Conservation (phyloP, 73 alveolate species). For the Halteria grandinella region DNA sequence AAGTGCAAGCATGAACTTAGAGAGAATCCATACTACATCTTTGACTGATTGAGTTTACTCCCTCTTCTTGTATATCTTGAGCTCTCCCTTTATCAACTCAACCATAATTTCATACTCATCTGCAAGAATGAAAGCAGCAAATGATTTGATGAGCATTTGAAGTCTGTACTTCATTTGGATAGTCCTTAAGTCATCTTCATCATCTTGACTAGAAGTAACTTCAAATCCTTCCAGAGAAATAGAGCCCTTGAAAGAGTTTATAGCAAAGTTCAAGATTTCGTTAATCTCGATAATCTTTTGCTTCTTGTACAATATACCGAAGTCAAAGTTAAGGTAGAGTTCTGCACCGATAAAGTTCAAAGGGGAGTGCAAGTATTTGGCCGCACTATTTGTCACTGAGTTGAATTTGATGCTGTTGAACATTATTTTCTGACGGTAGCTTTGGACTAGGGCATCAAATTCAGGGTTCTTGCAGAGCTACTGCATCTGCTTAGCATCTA, state of each 20-base stretch:
- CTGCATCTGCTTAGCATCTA: not conserved
- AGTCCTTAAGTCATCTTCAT: not conserved
- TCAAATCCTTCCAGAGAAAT: too few relatives aligned
- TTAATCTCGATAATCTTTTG: not conserved
- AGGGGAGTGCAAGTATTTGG: too few relatives aligned
- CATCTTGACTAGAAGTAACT: not conserved
- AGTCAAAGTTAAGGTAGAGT: not conserved
- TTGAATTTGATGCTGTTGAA: not conserved
- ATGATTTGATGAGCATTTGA: not conserved
- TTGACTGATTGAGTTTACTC: not conserved
- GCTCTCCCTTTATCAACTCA: not conserved
- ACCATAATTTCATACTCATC: conserved; percentile 21
- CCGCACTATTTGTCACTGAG: too few relatives aligned
- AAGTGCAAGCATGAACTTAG: conserved; percentile 22
- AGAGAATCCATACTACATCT: not conserved
- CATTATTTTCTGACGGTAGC: conserved; percentile 8
- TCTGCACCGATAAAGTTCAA: not conserved
- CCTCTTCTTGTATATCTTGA: not conserved
- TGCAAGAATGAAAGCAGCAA: conserved; percentile 15
- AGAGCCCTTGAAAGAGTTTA: too few relatives aligned
- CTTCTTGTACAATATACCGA: not conserved
- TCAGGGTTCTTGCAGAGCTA: conserved; percentile 1
- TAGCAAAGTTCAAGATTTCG: too few relatives aligned
- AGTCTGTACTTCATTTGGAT: not conserved
- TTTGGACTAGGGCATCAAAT: not conserved